Evolutionary conservation across 129 eudicot species (phyloP), one percentile per base, ranked within the genome.

Genomic region (Escallonia herrerae): DNA sequence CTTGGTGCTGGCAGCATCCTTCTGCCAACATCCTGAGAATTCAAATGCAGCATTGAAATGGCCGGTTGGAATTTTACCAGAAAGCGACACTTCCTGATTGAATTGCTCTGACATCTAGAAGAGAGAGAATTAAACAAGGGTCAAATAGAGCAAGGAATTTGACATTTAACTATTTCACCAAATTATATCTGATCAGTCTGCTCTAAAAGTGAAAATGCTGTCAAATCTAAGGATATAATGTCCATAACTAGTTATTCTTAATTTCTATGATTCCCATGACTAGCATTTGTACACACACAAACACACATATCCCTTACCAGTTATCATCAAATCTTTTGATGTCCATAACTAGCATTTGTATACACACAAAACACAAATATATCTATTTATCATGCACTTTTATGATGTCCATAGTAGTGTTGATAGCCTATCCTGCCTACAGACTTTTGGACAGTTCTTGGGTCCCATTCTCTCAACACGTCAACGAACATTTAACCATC

Each of bases 31-130:
- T 12, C 90, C 90, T 0, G 83, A 75, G 62, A 83, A 79, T 66
- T 87, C 90, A 69, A 87, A 87, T 43, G 95, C 90, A 50, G 95
- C 77, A 56, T 87, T 87, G 68, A 87, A 78, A 43, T 87, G 90
- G 58, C 95, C 95, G 0, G 90, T 83, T 40, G 95, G 95, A 33
- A 87, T 87, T 74, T 83, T 79, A 61, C 87, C 81, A 4, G 95
- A 81, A 56, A 87, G 83, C 14, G 90, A 58, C 14, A 87, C 68
- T 39, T 87, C 95, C 62, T 78, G 81, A 74, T 83, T 87, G 77
- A 87, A 87, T 68, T 78, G 85, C 67, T 87, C 95, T 55, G 83
- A 69, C 90, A 87, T 87, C 95, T 87, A 65, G 61, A 78, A 43
- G 52, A 60, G 58, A 15, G 77, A 45, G n/a, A 67, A 61, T 56